A percentile compares a stretch with the other conserved stretches of the same genome.
These are phyloP conservation scores for Gracilaria gracilis DNA, from an alignment of 23 red algal species.

Conservation along the genomic window DNA sequence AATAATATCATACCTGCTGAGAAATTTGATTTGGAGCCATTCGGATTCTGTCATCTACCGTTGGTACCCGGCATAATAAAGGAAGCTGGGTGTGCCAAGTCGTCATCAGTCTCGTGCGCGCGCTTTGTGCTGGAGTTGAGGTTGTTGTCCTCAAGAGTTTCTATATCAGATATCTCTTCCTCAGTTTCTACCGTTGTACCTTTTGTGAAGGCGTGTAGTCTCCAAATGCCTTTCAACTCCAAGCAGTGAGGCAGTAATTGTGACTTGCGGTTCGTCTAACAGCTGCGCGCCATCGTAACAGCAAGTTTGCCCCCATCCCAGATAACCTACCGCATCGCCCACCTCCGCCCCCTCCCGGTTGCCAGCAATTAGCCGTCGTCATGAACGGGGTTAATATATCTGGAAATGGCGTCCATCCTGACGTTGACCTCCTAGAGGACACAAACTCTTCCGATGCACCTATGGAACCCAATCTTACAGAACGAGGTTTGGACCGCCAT, in stretches of 20 bases:
- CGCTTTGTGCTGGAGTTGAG: neutral
- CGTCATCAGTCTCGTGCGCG: slow-evolving; percentile 6
- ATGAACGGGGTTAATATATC: slow-evolving; percentile 39
- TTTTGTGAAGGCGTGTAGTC: neutral
- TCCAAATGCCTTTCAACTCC: slow-evolving; percentile 19
- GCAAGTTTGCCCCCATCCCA: neutral
- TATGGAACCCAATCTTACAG: slow-evolving; percentile 39
- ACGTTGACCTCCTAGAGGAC: slow-evolving; percentile 33
- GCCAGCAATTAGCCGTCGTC: neutral
- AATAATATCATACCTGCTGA: neutral
- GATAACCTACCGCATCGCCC: neutral
- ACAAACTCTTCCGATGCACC: slow-evolving; percentile 47
- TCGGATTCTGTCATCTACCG: neutral
- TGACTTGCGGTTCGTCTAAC: slow-evolving; percentile 2
- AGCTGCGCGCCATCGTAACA: neutral
- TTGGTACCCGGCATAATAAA: too few species aligned
- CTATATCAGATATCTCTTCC: neutral
- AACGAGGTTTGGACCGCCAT: slow-evolving; percentile 59
- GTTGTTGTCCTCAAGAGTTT: neutral
- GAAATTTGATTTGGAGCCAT: neutral
- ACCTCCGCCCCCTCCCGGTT: neutral
- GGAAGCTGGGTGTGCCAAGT: neutral
- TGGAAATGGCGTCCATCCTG: slow-evolving; percentile 47
- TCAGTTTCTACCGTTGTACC: neutral
- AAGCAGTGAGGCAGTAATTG: slow-evolving; percentile 5